Evolutionary conservation across 495 filamentous ascomycete species (phyloP).

Genomic region (Zalerion maritima): DNA sequence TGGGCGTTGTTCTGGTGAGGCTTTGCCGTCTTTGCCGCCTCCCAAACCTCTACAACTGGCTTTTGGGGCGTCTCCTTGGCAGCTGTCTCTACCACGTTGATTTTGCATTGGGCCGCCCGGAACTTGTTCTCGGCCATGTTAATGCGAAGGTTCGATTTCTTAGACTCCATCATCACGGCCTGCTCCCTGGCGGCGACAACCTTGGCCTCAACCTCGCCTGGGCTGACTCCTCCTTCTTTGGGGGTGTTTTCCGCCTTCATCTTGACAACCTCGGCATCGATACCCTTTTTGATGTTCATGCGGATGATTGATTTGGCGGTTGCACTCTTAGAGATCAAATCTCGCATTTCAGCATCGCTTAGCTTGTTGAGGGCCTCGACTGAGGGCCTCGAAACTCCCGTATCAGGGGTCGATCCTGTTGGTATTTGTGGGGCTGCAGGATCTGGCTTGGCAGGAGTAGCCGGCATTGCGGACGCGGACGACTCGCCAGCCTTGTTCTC

Average conservation of each 20-base stretch:
- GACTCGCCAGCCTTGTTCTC: conserved; percentile 27
- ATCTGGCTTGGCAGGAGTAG: conserved; percentile 17
- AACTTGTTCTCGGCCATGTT: conserved; percentile 67
- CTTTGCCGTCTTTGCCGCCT: conserved; percentile 56
- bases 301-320: conserved; percentile 50
- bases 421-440: conserved; percentile 16
- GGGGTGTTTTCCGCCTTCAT: conserved; percentile 30
- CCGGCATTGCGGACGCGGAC: conserved; percentile 15
- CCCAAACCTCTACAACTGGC: conserved; percentile 75
- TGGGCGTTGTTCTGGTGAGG: conserved; percentile 30
- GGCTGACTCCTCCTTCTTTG: too few species aligned
- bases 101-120: conserved; percentile 49
- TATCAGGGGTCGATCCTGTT: conserved; percentile 12
- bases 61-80: conserved; percentile 70
- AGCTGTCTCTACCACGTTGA: conserved; percentile 64
- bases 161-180: conserved; percentile 40
- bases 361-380: conserved; percentile 21
- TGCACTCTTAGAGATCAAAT: conserved; percentile 48
- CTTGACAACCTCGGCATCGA: conserved; percentile 44
- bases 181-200: conserved; percentile 34
- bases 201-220: conserved; percentile 33
- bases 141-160: conserved; percentile 53
- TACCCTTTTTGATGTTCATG: conserved; percentile 47
- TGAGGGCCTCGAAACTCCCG: conserved; percentile 20
- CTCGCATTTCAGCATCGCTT: conserved; percentile 47